Conservation (phyloP, 331 rosid species). For the Acacia pycnantha region DNA sequence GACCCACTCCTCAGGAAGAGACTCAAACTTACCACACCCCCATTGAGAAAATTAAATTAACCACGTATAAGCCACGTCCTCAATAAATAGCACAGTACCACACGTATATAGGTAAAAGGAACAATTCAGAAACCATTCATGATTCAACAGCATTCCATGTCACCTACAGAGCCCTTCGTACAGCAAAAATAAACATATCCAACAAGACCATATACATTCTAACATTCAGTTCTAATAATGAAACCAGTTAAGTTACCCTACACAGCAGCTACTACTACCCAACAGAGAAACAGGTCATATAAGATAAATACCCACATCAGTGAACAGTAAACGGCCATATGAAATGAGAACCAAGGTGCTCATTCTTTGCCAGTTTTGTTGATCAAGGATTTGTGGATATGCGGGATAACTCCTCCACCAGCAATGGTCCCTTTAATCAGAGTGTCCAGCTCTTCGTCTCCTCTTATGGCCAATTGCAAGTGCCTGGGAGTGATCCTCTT, state of each 20-base stretch:
- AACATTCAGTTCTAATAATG: constrained; percentile 33
- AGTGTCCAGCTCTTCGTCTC: constrained; percentile 97
- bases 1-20: not conserved
- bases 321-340: not conserved
- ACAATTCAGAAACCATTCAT: constrained; percentile 31
- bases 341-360: constrained; percentile 24
- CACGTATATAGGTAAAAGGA: not conserved
- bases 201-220: constrained; percentile 39
- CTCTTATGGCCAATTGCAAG: constrained; percentile 89
- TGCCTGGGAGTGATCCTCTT: constrained; percentile 98
- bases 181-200: constrained; percentile 30
- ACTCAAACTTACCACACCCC: not conserved
- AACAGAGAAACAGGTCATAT: constrained; percentile 16
- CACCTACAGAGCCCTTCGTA: constrained; percentile 14
- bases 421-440: constrained; percentile 97
- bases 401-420: constrained; percentile 98
- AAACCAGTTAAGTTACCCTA: constrained; percentile 14
- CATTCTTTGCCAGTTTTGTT: constrained; percentile 96
- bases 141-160: constrained; percentile 27
- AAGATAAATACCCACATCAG: constrained; percentile 31
- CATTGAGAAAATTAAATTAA: not conserved
- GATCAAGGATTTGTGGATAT: constrained; percentile 93
- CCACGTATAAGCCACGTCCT: not conserved
- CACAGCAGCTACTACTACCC: not conserved
- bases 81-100: not conserved